These are phyloP conservation scores for Prunus mongolica DNA, from an alignment of 306 rosid genomes.

Conservation along the genomic window DNA sequence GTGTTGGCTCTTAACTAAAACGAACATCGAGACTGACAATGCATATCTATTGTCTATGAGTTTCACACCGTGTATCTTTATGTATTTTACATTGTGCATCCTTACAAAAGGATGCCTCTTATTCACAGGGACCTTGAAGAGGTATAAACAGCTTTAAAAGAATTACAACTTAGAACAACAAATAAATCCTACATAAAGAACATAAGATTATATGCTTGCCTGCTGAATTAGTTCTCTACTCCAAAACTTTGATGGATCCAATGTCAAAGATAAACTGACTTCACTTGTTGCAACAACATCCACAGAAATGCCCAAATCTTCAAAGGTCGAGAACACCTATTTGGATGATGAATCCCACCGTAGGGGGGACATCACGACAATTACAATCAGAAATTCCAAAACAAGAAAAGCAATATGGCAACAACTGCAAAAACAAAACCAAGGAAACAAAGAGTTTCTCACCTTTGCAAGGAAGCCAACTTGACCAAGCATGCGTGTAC, in stretches of 20 bases:
- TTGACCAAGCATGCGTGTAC: conserved; percentile 79
- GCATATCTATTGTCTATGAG: neutral
- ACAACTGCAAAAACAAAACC: neutral
- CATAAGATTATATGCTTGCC: conserved; percentile 41
- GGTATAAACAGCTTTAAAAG: neutral
- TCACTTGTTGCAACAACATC: conserved; percentile 93
- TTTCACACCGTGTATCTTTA: neutral
- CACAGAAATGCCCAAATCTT: conserved; percentile 82
- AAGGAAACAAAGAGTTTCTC: conserved; percentile 11
- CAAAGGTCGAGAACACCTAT: conserved; percentile 64
- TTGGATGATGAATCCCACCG: neutral
- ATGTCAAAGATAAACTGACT: conserved; percentile 83
- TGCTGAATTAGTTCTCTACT: conserved; percentile 90
- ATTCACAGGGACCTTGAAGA: neutral
- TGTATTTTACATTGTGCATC: neutral
- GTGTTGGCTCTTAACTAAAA: neutral
- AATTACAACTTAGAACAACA: neutral
- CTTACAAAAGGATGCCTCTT: neutral
- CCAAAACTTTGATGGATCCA: conserved; percentile 92
- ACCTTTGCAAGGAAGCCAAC: conserved; percentile 73
- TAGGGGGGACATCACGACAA: neutral
- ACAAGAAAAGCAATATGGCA: neutral
- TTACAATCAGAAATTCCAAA: neutral
- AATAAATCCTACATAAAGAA: neutral
- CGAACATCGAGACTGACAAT: neutral